Evolutionary conservation across 1,284 basidiomycete species (phyloP).

Genomic region (Boletus sp.): DNA sequence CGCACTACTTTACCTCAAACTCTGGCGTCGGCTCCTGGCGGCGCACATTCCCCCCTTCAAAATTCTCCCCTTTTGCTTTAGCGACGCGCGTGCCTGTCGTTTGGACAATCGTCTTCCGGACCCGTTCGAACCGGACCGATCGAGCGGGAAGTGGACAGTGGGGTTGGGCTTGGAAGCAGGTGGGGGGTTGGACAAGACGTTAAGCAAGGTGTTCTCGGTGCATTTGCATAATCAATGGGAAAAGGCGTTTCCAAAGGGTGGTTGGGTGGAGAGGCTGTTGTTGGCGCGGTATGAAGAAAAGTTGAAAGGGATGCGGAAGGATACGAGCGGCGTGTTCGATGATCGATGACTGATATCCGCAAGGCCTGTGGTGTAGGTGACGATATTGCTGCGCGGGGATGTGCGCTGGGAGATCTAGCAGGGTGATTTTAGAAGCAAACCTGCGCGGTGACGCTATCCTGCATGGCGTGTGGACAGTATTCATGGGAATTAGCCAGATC

Average conservation of each 20-base stretch:
- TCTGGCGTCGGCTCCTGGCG: slow-evolving; percentile 80
- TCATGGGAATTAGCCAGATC: no score
- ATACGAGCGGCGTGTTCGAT: neutral
- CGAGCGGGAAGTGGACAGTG: slow-evolving; percentile 52
- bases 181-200: slow-evolving; percentile 61
- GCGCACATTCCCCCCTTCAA: slow-evolving; percentile 77
- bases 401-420: neutral
- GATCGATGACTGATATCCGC: neutral
- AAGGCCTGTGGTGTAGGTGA: neutral
- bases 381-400: neutral
- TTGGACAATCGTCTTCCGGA: slow-evolving; percentile 90
- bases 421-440: neutral
- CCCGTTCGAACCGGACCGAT: slow-evolving; percentile 54
- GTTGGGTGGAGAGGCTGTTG: slow-evolving; percentile 79
- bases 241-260: slow-evolving; percentile 70
- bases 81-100: slow-evolving; percentile 83
- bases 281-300: slow-evolving; percentile 57
- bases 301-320: slow-evolving; percentile 19
- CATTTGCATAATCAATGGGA: slow-evolving; percentile 95
- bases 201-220: slow-evolving; percentile 75
- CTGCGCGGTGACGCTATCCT: no score
- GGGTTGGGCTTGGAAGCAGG: slow-evolving; percentile 56
- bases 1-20: slow-evolving; percentile 80
- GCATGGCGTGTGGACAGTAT: no score
- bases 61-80: slow-evolving; percentile 90